Conservation (phyloP, 2,329 filamentous ascomycete genomes). For the Clonostachys rhizophaga region DNA sequence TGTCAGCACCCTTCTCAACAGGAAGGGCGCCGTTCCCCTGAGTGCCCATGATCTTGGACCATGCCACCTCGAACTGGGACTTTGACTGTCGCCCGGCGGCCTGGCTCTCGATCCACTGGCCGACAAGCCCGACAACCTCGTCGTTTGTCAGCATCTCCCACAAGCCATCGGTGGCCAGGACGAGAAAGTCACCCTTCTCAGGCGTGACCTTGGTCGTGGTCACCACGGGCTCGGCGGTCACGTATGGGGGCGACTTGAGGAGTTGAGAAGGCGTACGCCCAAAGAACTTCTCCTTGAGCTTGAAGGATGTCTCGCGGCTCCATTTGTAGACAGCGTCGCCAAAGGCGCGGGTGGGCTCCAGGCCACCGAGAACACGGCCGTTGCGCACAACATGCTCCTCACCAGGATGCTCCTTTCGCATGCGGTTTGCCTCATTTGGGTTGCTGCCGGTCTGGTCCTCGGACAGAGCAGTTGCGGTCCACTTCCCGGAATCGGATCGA, state of each 20-base stretch:
- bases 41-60: conserved; percentile 54
- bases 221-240: conserved; percentile 91
- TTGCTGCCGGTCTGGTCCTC: conserved; percentile 93
- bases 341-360: conserved; percentile 92
- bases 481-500: conserved; percentile 73
- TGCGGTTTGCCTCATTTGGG: conserved; percentile 73
- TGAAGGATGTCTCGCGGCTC: conserved; percentile 77
- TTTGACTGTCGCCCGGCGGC: conserved; percentile 35
- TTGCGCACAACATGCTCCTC: conserved; percentile 85
- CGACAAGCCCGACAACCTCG: conserved; percentile 93
- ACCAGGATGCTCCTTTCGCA: conserved; percentile 82
- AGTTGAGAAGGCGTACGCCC: conserved; percentile 72
- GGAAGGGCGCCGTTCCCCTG: conserved; percentile 50
- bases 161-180: conserved; percentile 92
- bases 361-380: conserved; percentile 83
- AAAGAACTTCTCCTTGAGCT: conserved; percentile 83
- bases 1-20: conserved; percentile 60
- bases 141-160: conserved; percentile 99
- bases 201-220: conserved; percentile 91
- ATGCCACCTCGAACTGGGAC: conserved; percentile 66
- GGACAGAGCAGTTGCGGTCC: conserved; percentile 85
- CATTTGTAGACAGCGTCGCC: conserved; percentile 98
- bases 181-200: conserved; percentile 87
- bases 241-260: conserved; percentile 89
- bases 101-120: conserved; percentile 91